Conservation (phyloP, 352 stramenopile species). For the Pythium brachiatum region DNA sequence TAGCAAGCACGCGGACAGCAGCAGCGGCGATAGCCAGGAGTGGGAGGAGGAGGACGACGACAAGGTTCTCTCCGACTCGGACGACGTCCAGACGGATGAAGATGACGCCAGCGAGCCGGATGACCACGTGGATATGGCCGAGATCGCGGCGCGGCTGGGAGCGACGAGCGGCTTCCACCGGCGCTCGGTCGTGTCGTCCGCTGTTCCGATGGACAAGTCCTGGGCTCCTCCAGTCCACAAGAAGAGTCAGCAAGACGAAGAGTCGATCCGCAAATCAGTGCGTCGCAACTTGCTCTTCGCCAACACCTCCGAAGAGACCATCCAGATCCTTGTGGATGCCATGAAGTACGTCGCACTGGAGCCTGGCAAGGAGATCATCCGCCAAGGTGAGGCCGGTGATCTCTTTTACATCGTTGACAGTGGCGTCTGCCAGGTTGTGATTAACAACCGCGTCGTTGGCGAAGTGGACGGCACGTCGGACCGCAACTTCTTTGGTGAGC, state of each 20-base stretch:
- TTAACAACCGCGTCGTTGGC: slow-evolving; percentile 57
- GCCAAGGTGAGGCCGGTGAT: slow-evolving; percentile 79
- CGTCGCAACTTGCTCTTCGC: slow-evolving; percentile 64
- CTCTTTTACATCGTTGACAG: slow-evolving; percentile 91
- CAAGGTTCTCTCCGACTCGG: slow-evolving; percentile 13
- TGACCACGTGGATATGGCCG: slow-evolving; percentile 42
- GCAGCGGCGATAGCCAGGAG: slow-evolving; percentile 28
- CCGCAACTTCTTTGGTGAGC: slow-evolving; percentile 92
- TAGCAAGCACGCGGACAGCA: slow-evolving; percentile 26
- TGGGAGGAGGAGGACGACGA: slow-evolving; percentile 28
- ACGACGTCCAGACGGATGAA: slow-evolving; percentile 29
- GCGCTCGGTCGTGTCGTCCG: slow-evolving; percentile 58
- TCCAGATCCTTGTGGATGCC: slow-evolving; percentile 66
- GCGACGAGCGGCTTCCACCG: slow-evolving; percentile 36
- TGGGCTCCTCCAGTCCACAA: slow-evolving; percentile 51
- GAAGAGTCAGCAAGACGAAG: slow-evolving; percentile 52
- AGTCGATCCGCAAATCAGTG: slow-evolving; percentile 55
- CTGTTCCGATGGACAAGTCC: slow-evolving; percentile 41
- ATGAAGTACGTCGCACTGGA: slow-evolving; percentile 61
- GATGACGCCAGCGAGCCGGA: slow-evolving; percentile 23
- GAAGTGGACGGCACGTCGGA: slow-evolving; percentile 51
- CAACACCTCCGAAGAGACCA: slow-evolving; percentile 60
- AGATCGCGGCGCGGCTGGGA: slow-evolving; percentile 39
- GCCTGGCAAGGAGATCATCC: slow-evolving; percentile 50
- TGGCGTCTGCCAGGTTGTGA: slow-evolving; percentile 74